These are phyloP conservation scores for Lolium perenne DNA, from an alignment of 176 grass and related monocot genomes.

Conservation along the genomic window DNA sequence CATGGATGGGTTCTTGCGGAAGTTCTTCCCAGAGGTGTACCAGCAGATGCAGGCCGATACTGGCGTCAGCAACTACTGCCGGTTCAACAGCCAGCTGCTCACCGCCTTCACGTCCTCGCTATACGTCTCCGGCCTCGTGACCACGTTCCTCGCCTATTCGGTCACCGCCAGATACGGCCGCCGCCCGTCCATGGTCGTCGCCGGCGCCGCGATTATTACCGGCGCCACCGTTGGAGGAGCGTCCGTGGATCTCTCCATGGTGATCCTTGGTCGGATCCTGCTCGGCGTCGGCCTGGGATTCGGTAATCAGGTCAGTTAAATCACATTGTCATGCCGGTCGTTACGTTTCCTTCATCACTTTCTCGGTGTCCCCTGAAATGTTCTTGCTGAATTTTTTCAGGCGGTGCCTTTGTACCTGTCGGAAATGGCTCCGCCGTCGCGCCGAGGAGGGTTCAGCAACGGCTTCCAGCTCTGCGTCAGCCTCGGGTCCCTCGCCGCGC, in stretches of 20 bases:
- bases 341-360: background rate
- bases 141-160: conserved; percentile 48
- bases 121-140: conserved; percentile 56
- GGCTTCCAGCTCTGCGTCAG: conserved; percentile 54
- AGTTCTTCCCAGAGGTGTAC: conserved; percentile 64
- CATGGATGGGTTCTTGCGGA: conserved; percentile 60
- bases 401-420: conserved; percentile 60
- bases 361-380: background rate
- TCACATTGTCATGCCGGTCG: background rate
- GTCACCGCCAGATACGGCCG: conserved; percentile 48
- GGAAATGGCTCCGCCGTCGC: conserved; percentile 55
- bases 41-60: conserved; percentile 43
- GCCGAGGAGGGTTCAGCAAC: conserved; percentile 53
- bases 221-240: conserved; percentile 48
- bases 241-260: conserved; percentile 45
- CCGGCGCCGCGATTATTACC: conserved; percentile 34
- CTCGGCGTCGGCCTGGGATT: conserved; percentile 64
- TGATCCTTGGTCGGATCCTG: conserved; percentile 50
- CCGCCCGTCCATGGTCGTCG: conserved; percentile 48
- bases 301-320: conserved; percentile 36
- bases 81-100: conserved; percentile 73
- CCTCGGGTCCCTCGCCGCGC: conserved; percentile 43
- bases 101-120: conserved; percentile 68
- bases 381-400: too few relatives aligned
- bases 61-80: conserved; percentile 72